Evolutionary conservation across 768 basidiomycete species (phyloP), one percentile per base, ranked within the genome.

Genomic region (Suillus spraguei): DNA sequence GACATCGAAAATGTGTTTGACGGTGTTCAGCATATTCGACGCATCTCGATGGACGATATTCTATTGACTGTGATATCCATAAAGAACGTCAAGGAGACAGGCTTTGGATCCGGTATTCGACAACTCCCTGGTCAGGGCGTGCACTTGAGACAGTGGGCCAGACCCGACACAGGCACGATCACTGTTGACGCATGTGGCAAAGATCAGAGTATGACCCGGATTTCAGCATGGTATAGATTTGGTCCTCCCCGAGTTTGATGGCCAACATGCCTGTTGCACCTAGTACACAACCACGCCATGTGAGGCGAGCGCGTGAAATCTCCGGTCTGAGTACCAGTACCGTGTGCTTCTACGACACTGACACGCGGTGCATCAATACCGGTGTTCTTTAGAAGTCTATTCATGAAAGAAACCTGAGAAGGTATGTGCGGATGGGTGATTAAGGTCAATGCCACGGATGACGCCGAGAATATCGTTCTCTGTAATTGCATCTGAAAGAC

Each of bases 401-500:
- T 70, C 65, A 91, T 83, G n/a, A 93, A 82, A 16, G 72, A 67
- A 7, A 78, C 74, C 67, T 91, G 91, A 1, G 89, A 85, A 3
- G 83, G 81, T 0, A 76, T 73, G 69, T 93, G 90, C 1, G 91
- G 90, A 63, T 87, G 86, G 1, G 90, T 92, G 69, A 93, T 90
- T 1, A 89, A 91, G 41, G 69, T 90, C 91, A 22, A 87, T 66
- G 0, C 85, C 89, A 17, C 85, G 84, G 62, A 93, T 90, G 64
- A 92, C 78, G 28, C 86, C 91, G 24, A 87, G 74, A 60, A 93
- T 85, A 71, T 92, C 91, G 68, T 88, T 83, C 69, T 91, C 90
- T 16, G 77, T 77, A 9, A 85, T 60, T 4, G 91, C 91, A 68
- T 91, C 88, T 1, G 79, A 74, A n/a, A 92, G 78, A 11, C 90